phyloP scores from a whole-genome alignment of 2,329 filamentous ascomycete species.

The Trichophyton verrucosum region DNA sequence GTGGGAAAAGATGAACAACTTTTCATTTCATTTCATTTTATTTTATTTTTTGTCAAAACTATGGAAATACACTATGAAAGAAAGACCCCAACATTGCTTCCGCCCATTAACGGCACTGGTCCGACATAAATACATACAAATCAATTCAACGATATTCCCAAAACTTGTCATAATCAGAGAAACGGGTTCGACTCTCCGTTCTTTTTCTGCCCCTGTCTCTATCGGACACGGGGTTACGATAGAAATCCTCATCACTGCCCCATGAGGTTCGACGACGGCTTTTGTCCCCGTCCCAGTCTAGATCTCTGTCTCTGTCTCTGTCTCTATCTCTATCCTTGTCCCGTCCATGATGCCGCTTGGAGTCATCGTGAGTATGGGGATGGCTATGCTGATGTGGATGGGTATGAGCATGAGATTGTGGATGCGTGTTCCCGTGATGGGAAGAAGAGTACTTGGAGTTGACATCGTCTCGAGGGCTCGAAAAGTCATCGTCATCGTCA shows the following conservation, averaged over 20 bases:
- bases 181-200: background rate
- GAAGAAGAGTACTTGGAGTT: background rate
- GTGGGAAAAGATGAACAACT: background rate
- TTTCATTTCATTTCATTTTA: background rate
- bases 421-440: background rate
- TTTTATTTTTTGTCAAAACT: background rate
- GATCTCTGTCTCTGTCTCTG: background rate
- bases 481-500: background rate
- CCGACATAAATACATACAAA: background rate
- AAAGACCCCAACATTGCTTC: background rate
- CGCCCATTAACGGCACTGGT: background rate
- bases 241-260: slow-evolving; percentile 29
- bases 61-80: background rate
- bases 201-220: slow-evolving; percentile 12
- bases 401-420: background rate
- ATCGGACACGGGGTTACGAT: slow-evolving; percentile 17
- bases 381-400: background rate
- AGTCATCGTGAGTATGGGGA: background rate
- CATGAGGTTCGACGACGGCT: slow-evolving; percentile 20
- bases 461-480: background rate
- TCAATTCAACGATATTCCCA: background rate
- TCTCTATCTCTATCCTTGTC: slow-evolving; percentile 5
- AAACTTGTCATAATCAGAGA: background rate
- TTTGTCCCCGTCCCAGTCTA: background rate
- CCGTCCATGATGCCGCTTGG: background rate